Percentiles rank a stretch among this genome's conserved stretches.
Conservation (phyloP, 768 basidiomycete genomes). For the Lentinula detonsa region DNA sequence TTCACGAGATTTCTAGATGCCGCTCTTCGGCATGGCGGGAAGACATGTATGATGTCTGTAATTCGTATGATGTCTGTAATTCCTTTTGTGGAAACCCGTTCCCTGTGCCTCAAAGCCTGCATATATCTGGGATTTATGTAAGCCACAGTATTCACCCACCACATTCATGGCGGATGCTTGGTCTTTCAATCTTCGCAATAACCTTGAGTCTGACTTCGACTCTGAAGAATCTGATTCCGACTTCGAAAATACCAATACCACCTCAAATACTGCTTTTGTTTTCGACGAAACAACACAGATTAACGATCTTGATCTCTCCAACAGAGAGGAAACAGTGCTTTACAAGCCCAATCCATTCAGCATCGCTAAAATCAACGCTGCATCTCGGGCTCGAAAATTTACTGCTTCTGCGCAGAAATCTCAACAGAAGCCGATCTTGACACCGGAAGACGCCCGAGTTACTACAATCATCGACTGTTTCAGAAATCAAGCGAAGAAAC, state of each 20-base stretch:
- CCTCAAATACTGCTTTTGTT: conserved; percentile 8
- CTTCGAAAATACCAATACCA: conserved; percentile 12
- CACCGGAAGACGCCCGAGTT: neutral
- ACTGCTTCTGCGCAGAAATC: conserved; percentile 1
- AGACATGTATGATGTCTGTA: too few relatives aligned
- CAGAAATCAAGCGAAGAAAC: conserved; percentile 30
- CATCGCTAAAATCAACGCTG: conserved; percentile 77
- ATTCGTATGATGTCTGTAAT: too few relatives aligned
- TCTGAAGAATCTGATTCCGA: conserved; percentile 11
- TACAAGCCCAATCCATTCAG: conserved; percentile 78
- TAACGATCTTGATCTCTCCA: conserved; percentile 54
- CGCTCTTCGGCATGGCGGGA: too few relatives aligned
- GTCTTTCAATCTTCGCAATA: conserved; percentile 6
- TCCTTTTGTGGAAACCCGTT: too few relatives aligned
- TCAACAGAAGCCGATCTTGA: neutral
- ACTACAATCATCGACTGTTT: conserved; percentile 37
- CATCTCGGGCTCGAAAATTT: conserved; percentile 28
- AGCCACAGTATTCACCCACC: neutral
- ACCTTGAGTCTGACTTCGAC: neutral
- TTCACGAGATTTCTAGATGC: too few relatives aligned
- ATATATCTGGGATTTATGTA: neutral
- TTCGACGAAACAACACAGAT: conserved; percentile 8
- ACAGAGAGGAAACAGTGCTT: conserved; percentile 51
- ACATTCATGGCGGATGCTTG: neutral
- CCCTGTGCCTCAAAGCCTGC: too few relatives aligned